phyloP scores from a whole-genome alignment of 2,329 filamentous ascomycete species.

The Capronia epimyces region DNA sequence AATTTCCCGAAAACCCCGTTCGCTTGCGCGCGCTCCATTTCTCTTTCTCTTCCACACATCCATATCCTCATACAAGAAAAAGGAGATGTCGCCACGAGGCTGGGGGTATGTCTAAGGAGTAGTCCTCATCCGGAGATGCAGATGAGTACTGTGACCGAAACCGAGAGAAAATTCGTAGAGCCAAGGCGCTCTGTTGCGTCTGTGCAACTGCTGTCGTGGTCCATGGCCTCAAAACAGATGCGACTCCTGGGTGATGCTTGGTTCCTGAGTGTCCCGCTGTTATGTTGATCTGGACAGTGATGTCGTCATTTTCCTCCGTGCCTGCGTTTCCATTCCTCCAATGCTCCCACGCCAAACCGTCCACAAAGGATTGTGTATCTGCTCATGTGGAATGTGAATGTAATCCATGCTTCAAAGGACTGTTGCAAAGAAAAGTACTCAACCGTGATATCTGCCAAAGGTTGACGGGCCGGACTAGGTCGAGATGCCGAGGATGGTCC shows the following conservation, averaged over 20 bases:
- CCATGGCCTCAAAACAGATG: constrained; percentile 5
- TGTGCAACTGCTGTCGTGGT: constrained; percentile 13
- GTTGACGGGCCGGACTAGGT: constrained; percentile 23
- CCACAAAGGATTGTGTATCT: constrained; percentile 17
- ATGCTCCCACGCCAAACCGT: constrained; percentile 17
- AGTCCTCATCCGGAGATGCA: constrained; percentile 14
- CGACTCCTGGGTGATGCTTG: constrained; percentile 20
- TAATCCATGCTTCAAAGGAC: constrained; percentile 1
- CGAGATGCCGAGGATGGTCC: constrained; percentile 39
- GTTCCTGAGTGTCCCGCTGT: constrained; percentile 12
- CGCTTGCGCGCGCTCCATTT: constrained; percentile 9
- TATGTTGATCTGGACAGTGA: constrained; percentile 7
- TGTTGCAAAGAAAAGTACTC: constrained; percentile 11
- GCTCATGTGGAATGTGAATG: constrained; percentile 1
- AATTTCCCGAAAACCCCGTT: constrained; percentile 3
- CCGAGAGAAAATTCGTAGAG: constrained; percentile 20
- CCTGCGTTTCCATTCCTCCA: constrained; percentile 5
- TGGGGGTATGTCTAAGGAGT: constrained; percentile 20
- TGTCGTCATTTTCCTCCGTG: constrained; percentile 7
- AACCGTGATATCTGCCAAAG: not conserved
- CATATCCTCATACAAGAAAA: constrained; percentile 20
- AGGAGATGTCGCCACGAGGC: constrained; percentile 23
- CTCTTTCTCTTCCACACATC: constrained; percentile 12
- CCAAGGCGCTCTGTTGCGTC: constrained; percentile 12
- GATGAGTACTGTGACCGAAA: constrained; percentile 16